Evolutionary conservation across 768 basidiomycete genomes (phyloP), one percentile per base, ranked within the genome.

Genomic region (Hemileccinum rubropunctum): DNA sequence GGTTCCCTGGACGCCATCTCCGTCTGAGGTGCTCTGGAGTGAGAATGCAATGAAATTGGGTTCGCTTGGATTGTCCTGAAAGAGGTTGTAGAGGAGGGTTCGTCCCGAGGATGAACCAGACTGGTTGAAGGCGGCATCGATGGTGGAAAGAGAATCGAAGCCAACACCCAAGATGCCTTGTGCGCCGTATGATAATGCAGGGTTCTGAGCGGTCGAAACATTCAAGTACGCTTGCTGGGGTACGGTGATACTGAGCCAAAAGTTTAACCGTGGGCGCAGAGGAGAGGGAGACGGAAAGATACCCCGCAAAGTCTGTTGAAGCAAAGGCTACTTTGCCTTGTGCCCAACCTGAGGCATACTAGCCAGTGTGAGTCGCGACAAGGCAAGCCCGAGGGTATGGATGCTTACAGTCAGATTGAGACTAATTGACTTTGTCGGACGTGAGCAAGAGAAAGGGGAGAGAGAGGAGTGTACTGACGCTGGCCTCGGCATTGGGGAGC

Each of bases 261-360:
- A 23, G 34, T 67, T n/a, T 34, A 42, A 56, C 13, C 11, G 30
- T 20, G 44, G 32, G 52, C 53, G 51, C 6, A 12, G 6, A 15
- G 38, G 55, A 42, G 39, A 37, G 47, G 12, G 18, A 17, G 46
- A 49, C 14, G 35, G 41, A 12, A 21, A 67, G 75, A 56, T 62
- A 91, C 87, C 82, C 82, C 17, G 91, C 81, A 63, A 92, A 91
- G 46, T 79, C 68, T 30, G 83, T 79, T 3, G 78, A 61, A 18
- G 84, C 81, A 64, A 78, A 84, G 3, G 80, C 71, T 27, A 93
- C 71, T 52, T 74, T 62, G 5, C 91, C 91, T 42, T 69, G 72
- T 3, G 86, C 88, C 82, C 85, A 91, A 17, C 91, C 91, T 48
- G 87, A 82, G 41, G 85, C 87, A 67, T 92, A 93, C 88, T 91